Base-by-base conservation (phyloP, 306 rosid genomes). In the Lathyrus tuberosus region DNA sequence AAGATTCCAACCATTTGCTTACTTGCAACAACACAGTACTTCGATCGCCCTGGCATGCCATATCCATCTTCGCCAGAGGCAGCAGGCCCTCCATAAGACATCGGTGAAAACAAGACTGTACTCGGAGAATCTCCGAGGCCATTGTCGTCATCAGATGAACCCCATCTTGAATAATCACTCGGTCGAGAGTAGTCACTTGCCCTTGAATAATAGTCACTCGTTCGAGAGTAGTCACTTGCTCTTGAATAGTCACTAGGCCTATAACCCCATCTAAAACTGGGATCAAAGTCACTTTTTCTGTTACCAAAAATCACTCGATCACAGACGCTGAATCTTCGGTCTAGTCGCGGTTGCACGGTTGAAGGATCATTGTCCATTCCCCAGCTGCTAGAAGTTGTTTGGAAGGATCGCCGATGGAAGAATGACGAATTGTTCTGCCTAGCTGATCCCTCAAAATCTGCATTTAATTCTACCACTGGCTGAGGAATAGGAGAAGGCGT, bases 1-100 rank as follows among this genome's bases (percentile, higher is more conserved):
- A 86, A 95, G 82, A 95, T 87, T 62, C 99, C 97, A 40, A 95
- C 99, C 99, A 95, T 95, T 81, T 95, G 99, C 83, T 95, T 95
- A 71, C 99, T 95, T 70, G 96, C 96, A 72, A 91, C 96, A 37
- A 95, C 84, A 81, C 94, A 84, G 77, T 95, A 91, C 69, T 88
- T 86, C 1, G 97, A 89, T 68, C 76, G 86, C 69, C 93, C 92
- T 6, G 87, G 88, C 85, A 89, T 78, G 75, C 80, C 60, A 40
- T 80, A 64, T 70, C 93, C 96, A 62, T 88, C 96, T 61, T 94
- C 99, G 70, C 80, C 85, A 10, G 89, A 64, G 48, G 87, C 81
- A 41, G 84, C 83, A 46, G 84, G 85, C 72, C 87, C 94, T 20
- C 86, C 88, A 53, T 81, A 84, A 49, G 99, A 91, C 87, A 83